Evolutionary conservation across 2,329 filamentous ascomycete species (phyloP), one percentile per base, ranked within the genome.

Genomic region (Pseudodiploospora longispora): DNA sequence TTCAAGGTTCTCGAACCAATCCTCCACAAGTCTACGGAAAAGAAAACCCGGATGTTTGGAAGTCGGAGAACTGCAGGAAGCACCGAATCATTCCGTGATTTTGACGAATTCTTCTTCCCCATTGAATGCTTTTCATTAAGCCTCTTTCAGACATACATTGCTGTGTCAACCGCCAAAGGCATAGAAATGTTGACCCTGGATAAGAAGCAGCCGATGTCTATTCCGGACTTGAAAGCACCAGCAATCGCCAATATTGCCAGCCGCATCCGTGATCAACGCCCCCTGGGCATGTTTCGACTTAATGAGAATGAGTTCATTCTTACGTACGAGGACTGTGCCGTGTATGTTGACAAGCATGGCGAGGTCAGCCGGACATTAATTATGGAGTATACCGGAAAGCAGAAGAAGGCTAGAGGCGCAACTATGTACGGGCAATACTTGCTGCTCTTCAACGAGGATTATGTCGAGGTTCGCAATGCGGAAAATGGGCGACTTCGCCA

Each of bases 1-100:
- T 97, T 98, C 76, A 97, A 90, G 68, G 89, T 98, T 9, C 79
- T 98, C 6, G 93, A 98, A 62, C 93, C 93, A 1, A 88, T 98
- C 28, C 86, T 93, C 58, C 90, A 96, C 54, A 96, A 95, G 60
- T 85, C 89, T 1, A 83, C 86, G 0, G 87, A 95, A 59, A 91
- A 86, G 70, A 87, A 83, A 56, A 78, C 81, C 4, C 81, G 87
- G 6, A 62, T 83, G 10, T 82, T 83, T 50, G 74, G 78, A 34
- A 66, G 71, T 51, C 82, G 81, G 12, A 69, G 69, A 47, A 76
- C 77, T 7, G 74, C 76, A 30, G 88, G 88, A 19, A 82, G 78
- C 47, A 96, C 91, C 0, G 93, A 98, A 56, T 91, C 91, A 56
- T 98, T 97, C 80, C 85, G 93, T 50, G 93, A 98, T 60, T 98